A percentile compares a stretch with the other conserved stretches of the same genome.
These are phyloP conservation scores for Pyricularia sp. DNA, from an alignment of 2,329 filamentous ascomycete species.

Conservation along the genomic window DNA sequence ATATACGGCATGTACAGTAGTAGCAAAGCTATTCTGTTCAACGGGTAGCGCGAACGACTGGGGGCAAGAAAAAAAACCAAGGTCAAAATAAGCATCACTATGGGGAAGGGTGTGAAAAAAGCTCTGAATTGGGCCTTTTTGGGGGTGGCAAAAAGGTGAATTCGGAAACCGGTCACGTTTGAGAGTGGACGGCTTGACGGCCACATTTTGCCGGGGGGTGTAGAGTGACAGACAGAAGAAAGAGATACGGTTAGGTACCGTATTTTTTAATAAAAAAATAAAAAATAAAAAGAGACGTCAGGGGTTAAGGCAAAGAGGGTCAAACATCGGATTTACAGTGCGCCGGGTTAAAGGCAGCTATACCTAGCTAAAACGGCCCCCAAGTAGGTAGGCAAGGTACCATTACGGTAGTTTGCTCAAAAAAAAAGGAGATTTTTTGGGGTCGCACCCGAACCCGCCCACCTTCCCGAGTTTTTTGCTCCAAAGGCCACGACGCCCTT, in stretches of 20 bases:
- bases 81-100: background rate
- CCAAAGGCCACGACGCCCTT: background rate
- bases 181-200: background rate
- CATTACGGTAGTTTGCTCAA: background rate
- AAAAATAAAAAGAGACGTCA: background rate
- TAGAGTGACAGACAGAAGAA: no score
- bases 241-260: no score
- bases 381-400: background rate
- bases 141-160: background rate
- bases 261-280: no score
- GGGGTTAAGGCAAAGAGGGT: background rate
- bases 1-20: background rate
- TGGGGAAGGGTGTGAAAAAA: no score
- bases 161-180: background rate
- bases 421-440: background rate
- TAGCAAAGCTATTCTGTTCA: no score
- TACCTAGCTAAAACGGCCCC: background rate
- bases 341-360: background rate
- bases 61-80: no score
- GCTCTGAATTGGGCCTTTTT: background rate
- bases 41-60: no score
- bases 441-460: background rate
- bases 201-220: background rate
- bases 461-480: background rate
- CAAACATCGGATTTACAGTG: background rate